A percentile compares a stretch with the other conserved stretches of the same genome.
phyloP scores from a whole-genome alignment of 176 grass and related monocot species.

The Tillandsia fasciculata region DNA sequence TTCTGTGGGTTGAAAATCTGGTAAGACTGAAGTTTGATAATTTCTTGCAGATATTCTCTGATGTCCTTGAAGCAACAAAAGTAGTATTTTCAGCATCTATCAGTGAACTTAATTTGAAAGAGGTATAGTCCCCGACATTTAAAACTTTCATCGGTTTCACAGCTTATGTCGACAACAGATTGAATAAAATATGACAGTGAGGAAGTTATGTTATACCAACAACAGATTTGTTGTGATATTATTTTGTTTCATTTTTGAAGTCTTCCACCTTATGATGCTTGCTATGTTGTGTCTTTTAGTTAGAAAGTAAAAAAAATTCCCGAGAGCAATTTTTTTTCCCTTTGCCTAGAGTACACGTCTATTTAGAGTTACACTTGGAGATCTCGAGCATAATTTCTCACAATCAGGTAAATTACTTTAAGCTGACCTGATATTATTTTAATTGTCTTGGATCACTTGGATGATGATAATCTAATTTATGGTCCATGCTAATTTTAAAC shows the following conservation, averaged over 20 bases:
- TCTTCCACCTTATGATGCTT: neutral
- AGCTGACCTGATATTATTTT: neutral
- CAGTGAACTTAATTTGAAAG: conserved; percentile 47
- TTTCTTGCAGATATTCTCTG: conserved; percentile 36
- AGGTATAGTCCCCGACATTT: conserved; percentile 39
- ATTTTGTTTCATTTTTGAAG: neutral
- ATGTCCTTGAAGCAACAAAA: conserved; percentile 34
- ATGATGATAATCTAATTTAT: neutral
- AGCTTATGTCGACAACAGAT: too few species aligned
- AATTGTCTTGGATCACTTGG: neutral
- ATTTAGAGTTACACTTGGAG: too few species aligned
- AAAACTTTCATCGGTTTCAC: neutral
- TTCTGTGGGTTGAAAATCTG: neutral
- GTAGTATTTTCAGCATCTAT: conserved; percentile 49
- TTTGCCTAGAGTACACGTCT: too few species aligned
- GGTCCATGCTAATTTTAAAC: neutral
- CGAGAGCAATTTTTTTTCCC: too few species aligned
- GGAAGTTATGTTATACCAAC: neutral
- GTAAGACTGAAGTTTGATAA: conserved; percentile 16
- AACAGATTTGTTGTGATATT: neutral
- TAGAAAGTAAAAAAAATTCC: too few species aligned
- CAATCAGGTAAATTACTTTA: too few species aligned
- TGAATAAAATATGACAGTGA: too few species aligned
- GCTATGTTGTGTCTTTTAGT: neutral
- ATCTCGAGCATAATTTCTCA: too few species aligned